Conservation (phyloP, 768 basidiomycete species). For the Lentinus brumalis region DNA sequence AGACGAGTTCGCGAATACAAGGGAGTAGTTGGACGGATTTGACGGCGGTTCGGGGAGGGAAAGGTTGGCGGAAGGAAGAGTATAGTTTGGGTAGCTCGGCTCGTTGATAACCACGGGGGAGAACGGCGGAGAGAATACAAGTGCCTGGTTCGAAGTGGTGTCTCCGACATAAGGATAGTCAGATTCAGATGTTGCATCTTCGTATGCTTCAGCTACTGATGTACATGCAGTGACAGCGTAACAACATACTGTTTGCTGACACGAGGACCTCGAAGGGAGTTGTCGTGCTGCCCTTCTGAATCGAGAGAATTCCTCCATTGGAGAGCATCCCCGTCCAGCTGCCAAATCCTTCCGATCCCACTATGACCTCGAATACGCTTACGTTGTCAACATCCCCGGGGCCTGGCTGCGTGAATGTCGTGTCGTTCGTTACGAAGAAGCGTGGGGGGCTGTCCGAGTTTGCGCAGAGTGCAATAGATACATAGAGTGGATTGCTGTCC, state of each 20-base stretch:
- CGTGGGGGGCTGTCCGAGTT: slow-evolving; percentile 37
- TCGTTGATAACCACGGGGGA: slow-evolving; percentile 28
- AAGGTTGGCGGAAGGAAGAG: slow-evolving; percentile 60
- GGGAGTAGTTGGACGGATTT: slow-evolving; percentile 43
- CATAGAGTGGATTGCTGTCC: slow-evolving; percentile 25
- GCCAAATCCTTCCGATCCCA: slow-evolving; percentile 49
- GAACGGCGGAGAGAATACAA: slow-evolving; percentile 68
- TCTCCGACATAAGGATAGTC: slow-evolving; percentile 64
- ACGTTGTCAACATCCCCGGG: slow-evolving; percentile 35
- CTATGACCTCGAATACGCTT: slow-evolving; percentile 49
- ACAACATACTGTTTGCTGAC: slow-evolving; percentile 38
- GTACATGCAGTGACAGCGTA: not conserved
- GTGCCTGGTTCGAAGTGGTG: slow-evolving; percentile 69
- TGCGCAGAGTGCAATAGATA: slow-evolving; percentile 38
- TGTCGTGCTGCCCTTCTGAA: slow-evolving; percentile 39
- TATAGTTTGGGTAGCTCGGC: slow-evolving; percentile 76
- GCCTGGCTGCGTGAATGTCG: slow-evolving; percentile 38
- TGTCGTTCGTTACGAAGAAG: slow-evolving; percentile 63
- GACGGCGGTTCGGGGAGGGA: slow-evolving; percentile 42
- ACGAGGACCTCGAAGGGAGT: slow-evolving; percentile 61
- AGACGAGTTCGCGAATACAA: slow-evolving; percentile 57
- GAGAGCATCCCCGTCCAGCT: slow-evolving; percentile 49
- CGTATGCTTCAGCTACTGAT: not conserved
- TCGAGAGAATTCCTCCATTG: slow-evolving; percentile 53
- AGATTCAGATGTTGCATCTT: not conserved